phyloP scores from a whole-genome alignment of 1,139 yeast genomes.

The Yamadazyma trypodendri region DNA sequence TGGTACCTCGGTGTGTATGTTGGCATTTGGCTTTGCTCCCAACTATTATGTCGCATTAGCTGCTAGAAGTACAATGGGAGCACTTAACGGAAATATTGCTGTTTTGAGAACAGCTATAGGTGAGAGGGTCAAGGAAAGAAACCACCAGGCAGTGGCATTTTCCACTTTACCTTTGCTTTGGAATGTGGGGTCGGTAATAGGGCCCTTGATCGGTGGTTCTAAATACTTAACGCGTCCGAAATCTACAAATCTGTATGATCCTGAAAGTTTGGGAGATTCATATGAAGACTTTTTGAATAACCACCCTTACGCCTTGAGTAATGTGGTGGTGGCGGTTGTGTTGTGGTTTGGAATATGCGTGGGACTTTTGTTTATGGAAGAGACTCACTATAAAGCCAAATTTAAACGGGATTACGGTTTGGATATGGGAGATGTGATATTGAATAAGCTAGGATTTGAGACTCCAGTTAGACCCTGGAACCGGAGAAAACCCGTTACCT shows the following conservation, averaged over 20 bases:
- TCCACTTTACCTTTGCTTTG: conserved; percentile 59
- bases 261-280: background rate
- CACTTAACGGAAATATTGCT: conserved; percentile 61
- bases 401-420: conserved; percentile 50
- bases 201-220: conserved; percentile 56
- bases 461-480: conserved; percentile 16
- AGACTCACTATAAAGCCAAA: conserved; percentile 49
- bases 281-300: conserved; percentile 6
- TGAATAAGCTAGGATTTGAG: conserved; percentile 30
- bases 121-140: conserved; percentile 53
- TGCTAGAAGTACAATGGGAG: conserved; percentile 54
- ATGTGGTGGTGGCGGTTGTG: conserved; percentile 49
- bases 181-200: conserved; percentile 51
- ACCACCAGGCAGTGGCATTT: conserved; percentile 62
- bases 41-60: conserved; percentile 50
- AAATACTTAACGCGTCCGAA: conserved; percentile 31
- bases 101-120: conserved; percentile 62
- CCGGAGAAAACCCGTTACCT: background rate
- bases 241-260: conserved; percentile 6
- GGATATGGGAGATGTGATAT: conserved; percentile 50
- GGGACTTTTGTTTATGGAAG: conserved; percentile 58
- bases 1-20: conserved; percentile 49
- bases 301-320: conserved; percentile 62
- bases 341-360: conserved; percentile 37
- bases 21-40: conserved; percentile 53